Evolutionary conservation across 352 stramenopile species (phyloP).

Genomic region (Globisporangium cystogenes): DNA sequence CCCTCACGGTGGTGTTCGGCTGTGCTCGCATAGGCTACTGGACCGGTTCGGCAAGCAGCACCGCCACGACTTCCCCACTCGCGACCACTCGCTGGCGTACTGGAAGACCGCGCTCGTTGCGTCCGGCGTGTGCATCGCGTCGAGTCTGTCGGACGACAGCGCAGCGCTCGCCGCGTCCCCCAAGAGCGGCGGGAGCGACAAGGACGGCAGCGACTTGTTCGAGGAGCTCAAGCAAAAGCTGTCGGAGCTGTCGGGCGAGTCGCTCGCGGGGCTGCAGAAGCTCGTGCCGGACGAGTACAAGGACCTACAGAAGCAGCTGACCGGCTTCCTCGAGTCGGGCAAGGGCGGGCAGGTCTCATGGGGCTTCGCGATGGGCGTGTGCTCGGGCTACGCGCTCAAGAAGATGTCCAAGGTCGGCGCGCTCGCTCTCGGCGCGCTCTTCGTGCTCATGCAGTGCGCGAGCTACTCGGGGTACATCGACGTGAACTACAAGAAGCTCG

Average conservation of each 20-base stretch:
- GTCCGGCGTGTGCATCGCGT: conserved; percentile 18
- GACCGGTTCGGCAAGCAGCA: conserved; percentile 28
- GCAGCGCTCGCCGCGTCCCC: conserved; percentile 17
- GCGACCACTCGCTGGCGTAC: conserved; percentile 19
- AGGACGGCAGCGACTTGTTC: conserved; percentile 29
- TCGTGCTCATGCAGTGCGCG: conserved; percentile 85
- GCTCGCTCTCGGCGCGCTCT: conserved; percentile 76
- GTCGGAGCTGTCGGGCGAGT: conserved; percentile 29
- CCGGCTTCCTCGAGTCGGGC: conserved; percentile 58
- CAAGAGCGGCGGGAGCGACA: conserved; percentile 8
- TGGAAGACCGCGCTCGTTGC: conserved; percentile 26
- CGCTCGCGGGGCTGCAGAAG: conserved; percentile 27
- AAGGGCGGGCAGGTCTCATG: conserved; percentile 82
- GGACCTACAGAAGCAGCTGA: conserved; percentile 44
- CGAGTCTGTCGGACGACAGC: conserved; percentile 14
- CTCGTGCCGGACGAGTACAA: conserved; percentile 33
- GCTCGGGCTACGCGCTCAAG: conserved; percentile 86
- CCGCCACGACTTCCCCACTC: conserved; percentile 15
- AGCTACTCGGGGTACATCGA: conserved; percentile 89
- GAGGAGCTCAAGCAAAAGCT: conserved; percentile 63
- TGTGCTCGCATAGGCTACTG: conserved; percentile 5
- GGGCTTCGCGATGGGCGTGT: conserved; percentile 89
- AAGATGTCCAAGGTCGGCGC: conserved; percentile 90
- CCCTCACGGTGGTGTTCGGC: background rate
- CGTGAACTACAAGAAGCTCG: conserved; percentile 91